A percentile compares a stretch with the other conserved stretches of the same genome.
phyloP scores from a whole-genome alignment of 768 basidiomycete species.

The Artomyces pyxidatus region DNA sequence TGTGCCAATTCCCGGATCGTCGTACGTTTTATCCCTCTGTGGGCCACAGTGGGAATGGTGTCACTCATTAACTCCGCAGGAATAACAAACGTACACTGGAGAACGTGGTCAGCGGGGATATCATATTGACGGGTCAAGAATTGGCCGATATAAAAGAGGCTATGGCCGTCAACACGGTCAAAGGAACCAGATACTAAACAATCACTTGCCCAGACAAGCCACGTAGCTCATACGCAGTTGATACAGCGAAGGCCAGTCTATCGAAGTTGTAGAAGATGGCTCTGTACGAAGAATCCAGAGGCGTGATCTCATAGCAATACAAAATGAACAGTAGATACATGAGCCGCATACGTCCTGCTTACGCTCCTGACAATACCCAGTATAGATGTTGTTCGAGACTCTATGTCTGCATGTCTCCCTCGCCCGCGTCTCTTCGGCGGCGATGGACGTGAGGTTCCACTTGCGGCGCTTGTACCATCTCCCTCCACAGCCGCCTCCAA shows the following conservation, averaged over 20 bases:
- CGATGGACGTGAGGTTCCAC: slow-evolving; percentile 53
- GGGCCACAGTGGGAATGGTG: too few species aligned
- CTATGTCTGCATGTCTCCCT: too few species aligned
- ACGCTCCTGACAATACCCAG: too few species aligned
- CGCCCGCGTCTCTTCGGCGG: neutral
- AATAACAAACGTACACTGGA: slow-evolving; percentile 35
- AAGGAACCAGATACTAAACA: slow-evolving; percentile 9
- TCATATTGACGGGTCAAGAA: slow-evolving; percentile 30
- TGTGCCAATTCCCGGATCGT: slow-evolving; percentile 41
- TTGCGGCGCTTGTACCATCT: slow-evolving; percentile 38
- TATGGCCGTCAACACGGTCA: slow-evolving; percentile 17
- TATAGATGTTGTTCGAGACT: too few species aligned
- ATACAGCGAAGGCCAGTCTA: too few species aligned
- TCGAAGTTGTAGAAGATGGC: neutral
- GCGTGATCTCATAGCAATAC: neutral
- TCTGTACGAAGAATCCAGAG: neutral
- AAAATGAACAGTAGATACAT: neutral
- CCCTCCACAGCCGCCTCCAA: slow-evolving; percentile 73
- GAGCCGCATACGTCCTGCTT: too few species aligned
- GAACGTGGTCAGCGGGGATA: slow-evolving; percentile 31
- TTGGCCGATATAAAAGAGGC: slow-evolving; percentile 30
- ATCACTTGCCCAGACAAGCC: neutral
- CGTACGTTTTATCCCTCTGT: slow-evolving; percentile 22
- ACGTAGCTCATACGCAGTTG: neutral
- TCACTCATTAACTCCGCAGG: slow-evolving; percentile 14